A percentile compares a stretch with the other conserved stretches of the same genome.
Conservation (phyloP, 768 basidiomycete species). For the Suillus clintonianus region DNA sequence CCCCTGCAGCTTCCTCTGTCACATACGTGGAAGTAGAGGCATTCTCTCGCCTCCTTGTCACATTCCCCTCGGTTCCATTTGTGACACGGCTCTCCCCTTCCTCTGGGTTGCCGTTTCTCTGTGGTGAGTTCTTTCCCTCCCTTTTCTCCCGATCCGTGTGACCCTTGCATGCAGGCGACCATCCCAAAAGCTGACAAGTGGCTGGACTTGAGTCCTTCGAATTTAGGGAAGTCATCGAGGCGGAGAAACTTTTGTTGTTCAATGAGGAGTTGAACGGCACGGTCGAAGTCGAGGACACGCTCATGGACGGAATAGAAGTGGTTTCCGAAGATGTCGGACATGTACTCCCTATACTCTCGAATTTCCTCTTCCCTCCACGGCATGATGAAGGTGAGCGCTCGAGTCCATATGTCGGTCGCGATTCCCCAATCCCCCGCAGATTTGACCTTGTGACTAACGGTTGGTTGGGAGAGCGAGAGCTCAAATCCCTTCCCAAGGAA, state of each 20-base stretch:
- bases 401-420: too few species aligned
- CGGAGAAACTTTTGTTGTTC: background rate
- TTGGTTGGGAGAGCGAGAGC: too few species aligned
- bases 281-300: background rate
- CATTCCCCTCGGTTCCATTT: background rate
- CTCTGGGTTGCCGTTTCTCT: background rate
- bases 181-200: background rate
- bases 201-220: background rate
- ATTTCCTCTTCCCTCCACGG: background rate
- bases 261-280: background rate
- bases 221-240: background rate
- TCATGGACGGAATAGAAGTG: background rate
- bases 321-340: background rate
- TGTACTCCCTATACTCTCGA: rapidly evolving
- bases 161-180: background rate
- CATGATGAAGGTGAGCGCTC: too few species aligned
- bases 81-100: background rate
- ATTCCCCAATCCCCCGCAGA: too few species aligned
- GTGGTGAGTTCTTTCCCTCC: background rate
- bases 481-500: too few species aligned
- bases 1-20: background rate
- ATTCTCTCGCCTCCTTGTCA: background rate
- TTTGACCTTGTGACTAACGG: too few species aligned
- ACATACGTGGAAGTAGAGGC: background rate
- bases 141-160: rapidly evolving